Base-by-base conservation (phyloP, 176 grass and related monocot genomes). In the Rhynchospora pubera region DNA sequence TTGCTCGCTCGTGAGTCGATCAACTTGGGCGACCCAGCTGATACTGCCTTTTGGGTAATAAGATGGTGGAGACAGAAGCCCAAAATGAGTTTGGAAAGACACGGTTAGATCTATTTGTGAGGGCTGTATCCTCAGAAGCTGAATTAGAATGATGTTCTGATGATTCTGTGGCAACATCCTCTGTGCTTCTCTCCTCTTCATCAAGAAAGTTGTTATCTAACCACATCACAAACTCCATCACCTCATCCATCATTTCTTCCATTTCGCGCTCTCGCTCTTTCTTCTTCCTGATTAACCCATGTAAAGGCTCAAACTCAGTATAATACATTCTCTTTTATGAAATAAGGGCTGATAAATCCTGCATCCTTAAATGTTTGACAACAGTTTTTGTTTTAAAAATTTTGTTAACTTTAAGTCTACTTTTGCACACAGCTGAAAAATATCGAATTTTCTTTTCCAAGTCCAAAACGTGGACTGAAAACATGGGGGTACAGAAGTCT, bases 151-250 rank as follows among this genome's bases (percentile, higher is more conserved):
- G 58, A 61, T 23, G 2, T 61, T 61, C 58, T 21, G 58, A 61
- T 23, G 19, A 19, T 22, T 22, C 2, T 13, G 6, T 75, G 70
- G 8, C 42, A 48, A 22, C n/a, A 74, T 50, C 42, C n/a, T 50
- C 22, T 22, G 5, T 26, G 71, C 5, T 14, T 24, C 7, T 26
- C 11, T 75, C 71, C 2, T 53, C 71, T 14, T 52, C 22, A 26
- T 75, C 71, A 16, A 75, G 71, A 51, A 75, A 51, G 6, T 75
- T 51, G 47, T 75, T 75, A 15, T 75, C 71, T 16, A 75, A 53
- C 71, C 71, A 75, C 22, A 28, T 53, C 71, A 75, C 47, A 3
- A 75, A 75, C 71, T 75, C 71, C 71, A 75, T 75, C 48, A 75
- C 71, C 46, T 75, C 71, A 11, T 75, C 71, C 14, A 75, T 52